Conservation (phyloP, 192 early-diverging fungal species). For the Backusella circina region DNA sequence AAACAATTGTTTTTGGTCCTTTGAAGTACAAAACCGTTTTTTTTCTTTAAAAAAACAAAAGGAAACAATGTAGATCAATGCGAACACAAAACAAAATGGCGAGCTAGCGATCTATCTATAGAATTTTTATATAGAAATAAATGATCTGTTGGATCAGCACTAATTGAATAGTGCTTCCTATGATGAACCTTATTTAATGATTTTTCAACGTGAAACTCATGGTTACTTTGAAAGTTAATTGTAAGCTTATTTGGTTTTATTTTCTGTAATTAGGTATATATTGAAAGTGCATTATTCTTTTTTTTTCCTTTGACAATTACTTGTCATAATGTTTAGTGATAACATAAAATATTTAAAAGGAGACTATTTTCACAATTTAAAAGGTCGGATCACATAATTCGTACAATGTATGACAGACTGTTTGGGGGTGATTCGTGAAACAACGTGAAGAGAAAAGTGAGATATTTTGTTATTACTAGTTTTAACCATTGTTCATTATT, state of each 20-base stretch:
- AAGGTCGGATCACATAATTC: neutral
- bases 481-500: neutral
- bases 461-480: neutral
- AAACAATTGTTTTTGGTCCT: neutral
- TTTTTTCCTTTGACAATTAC: neutral
- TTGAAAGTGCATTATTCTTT: neutral
- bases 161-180: neutral
- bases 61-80: neutral
- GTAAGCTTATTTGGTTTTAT: neutral
- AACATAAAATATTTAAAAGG: neutral
- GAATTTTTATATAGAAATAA: neutral
- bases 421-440: neutral
- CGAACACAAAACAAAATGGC: neutral
- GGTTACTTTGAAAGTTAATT: neutral
- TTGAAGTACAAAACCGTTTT: neutral
- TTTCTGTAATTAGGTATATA: neutral
- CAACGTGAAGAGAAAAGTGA: neutral
- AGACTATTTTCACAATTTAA: neutral
- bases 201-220: neutral
- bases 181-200: neutral
- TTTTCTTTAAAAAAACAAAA: neutral
- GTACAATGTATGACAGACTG: neutral
- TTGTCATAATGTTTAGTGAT: neutral
- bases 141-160: neutral
- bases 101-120: neutral